Conservation (phyloP, 306 rosid species). For the Ceratonia siliqua region DNA sequence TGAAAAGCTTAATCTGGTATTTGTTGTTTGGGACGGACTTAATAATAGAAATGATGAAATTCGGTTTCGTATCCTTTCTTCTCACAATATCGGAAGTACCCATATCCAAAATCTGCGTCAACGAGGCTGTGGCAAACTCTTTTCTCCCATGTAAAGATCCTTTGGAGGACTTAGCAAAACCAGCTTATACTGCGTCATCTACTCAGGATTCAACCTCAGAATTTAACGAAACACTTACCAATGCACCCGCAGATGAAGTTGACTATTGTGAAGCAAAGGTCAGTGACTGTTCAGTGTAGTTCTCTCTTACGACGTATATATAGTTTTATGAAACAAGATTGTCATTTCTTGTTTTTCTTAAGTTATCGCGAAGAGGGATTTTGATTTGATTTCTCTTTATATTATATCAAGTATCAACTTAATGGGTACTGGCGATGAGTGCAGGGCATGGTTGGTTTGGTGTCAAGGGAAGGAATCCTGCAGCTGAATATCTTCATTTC, state of each 20-base stretch:
- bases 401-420: neutral
- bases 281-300: no score
- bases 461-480: constrained; percentile 55
- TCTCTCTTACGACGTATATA: neutral
- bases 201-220: constrained; percentile 20
- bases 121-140: constrained; percentile 38
- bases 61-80: constrained; percentile 63
- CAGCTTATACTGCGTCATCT: constrained; percentile 24
- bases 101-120: constrained; percentile 62
- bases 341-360: neutral
- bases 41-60: constrained; percentile 57
- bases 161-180: neutral
- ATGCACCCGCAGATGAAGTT: neutral
- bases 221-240: neutral
- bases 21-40: neutral
- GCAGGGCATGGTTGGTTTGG: constrained; percentile 65
- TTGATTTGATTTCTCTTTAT: neutral
- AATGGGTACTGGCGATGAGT: neutral
- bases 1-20: neutral
- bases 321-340: neutral
- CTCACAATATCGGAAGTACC: constrained; percentile 53
- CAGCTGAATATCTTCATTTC: constrained; percentile 64
- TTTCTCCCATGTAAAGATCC: constrained; percentile 56
- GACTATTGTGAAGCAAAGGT: constrained; percentile 60
- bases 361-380: neutral